Evolutionary conservation across 306 rosid species (phyloP).

Genomic region (Astragalus membranaceus): DNA sequence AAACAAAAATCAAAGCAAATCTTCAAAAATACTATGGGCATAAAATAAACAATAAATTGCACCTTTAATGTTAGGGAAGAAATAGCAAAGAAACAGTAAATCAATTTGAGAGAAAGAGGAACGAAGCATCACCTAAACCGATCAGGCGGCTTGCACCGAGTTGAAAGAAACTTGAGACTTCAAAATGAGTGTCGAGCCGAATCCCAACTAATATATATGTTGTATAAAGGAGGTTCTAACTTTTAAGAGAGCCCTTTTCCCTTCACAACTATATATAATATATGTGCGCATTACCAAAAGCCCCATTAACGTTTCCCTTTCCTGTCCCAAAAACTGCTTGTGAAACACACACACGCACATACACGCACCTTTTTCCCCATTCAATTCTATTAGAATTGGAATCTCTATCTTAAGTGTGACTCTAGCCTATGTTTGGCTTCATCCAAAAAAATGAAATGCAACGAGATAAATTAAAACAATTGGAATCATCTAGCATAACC

Average conservation of each 20-base stretch:
- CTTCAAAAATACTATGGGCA: background rate
- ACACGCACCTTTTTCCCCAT: background rate
- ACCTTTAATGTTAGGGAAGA: background rate
- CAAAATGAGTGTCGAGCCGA: background rate
- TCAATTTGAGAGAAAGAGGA: background rate
- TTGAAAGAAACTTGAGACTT: background rate
- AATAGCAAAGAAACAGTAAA: background rate
- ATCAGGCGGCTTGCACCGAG: background rate
- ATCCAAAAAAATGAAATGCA: too few relatives aligned
- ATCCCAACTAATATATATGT: background rate
- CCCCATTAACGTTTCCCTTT: background rate
- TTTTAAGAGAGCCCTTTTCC: background rate
- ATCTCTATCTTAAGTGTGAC: background rate
- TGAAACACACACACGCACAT: background rate
- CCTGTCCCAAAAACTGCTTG: background rate
- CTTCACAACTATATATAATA: background rate
- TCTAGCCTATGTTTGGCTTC: background rate
- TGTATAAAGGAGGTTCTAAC: background rate
- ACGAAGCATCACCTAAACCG: slow-evolving; percentile 18
- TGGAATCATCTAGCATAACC: too few relatives aligned
- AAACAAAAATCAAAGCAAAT: background rate
- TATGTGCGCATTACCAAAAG: background rate
- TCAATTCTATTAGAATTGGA: background rate
- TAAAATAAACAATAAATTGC: background rate
- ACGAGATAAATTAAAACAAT: too few relatives aligned